These are phyloP conservation scores for Cercospora sp. DNA, from an alignment of 2,329 filamentous ascomycete species.

Conservation along the genomic window DNA sequence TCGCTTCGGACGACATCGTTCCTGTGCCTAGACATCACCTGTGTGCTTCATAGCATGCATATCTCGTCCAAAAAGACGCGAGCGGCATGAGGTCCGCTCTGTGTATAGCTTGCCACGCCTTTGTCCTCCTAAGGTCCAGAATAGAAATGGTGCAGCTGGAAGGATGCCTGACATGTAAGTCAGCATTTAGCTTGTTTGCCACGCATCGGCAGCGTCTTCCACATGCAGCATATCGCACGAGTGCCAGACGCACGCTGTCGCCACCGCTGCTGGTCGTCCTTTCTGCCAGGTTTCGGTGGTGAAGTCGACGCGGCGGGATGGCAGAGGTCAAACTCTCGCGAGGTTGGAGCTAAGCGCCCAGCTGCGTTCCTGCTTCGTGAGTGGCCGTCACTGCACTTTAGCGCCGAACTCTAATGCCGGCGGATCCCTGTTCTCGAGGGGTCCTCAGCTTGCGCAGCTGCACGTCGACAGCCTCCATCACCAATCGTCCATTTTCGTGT, in stretches of 20 bases:
- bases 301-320: background rate
- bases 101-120: background rate
- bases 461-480: conserved; percentile 11
- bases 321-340: background rate
- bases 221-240: background rate
- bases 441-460: background rate
- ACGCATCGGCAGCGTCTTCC: background rate
- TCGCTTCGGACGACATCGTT: background rate
- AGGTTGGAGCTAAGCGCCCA: conserved; percentile 3
- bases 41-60: background rate
- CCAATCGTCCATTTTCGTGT: conserved; percentile 21
- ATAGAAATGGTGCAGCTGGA: background rate
- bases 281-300: background rate
- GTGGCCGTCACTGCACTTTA: conserved; percentile 1
- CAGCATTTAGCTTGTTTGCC: conserved; percentile 5
- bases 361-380: background rate
- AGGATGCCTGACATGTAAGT: background rate
- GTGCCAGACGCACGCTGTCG: background rate
- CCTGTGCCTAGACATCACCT: background rate
- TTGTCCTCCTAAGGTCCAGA: background rate
- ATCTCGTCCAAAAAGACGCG: background rate
- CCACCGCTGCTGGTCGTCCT: background rate
- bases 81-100: background rate
- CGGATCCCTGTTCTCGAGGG: conserved; percentile 5
- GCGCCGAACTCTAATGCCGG: background rate